Evolutionary conservation across 306 rosid genomes (phyloP).

Genomic region (Quillaja saponaria): DNA sequence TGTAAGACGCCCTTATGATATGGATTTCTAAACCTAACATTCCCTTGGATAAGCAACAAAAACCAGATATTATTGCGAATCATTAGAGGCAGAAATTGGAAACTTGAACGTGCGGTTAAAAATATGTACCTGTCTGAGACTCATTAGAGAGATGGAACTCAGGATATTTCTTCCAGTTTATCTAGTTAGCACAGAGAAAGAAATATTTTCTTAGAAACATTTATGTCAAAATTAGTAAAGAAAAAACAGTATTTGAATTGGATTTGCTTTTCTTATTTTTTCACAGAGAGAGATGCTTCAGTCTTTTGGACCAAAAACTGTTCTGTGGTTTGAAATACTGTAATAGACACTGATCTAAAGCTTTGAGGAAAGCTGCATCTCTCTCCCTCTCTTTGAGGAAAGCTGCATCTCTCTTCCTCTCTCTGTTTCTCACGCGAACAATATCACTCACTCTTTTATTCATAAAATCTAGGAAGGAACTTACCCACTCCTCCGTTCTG

Average conservation of each 20-base stretch:
- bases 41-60: constrained; percentile 18
- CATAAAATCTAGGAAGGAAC: constrained; percentile 10
- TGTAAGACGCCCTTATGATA: constrained; percentile 43
- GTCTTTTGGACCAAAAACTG: too few species aligned
- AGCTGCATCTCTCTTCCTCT: background rate
- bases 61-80: background rate
- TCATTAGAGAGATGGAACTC: constrained; percentile 43
- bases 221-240: background rate
- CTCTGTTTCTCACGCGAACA: background rate
- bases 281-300: too few species aligned
- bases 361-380: too few species aligned
- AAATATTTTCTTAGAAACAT: background rate
- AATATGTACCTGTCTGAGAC: constrained; percentile 37
- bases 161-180: constrained; percentile 52
- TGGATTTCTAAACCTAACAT: constrained; percentile 43
- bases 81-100: background rate
- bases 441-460: background rate
- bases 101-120: background rate
- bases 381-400: too few species aligned
- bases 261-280: too few species aligned
- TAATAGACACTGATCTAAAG: too few species aligned
- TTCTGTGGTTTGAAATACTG: too few species aligned
- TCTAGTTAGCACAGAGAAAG: constrained; percentile 13
- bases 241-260: too few species aligned
- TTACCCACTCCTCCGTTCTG: constrained; percentile 64